Evolutionary conservation across 2,329 filamentous ascomycete genomes (phyloP), one percentile per base, ranked within the genome.

Genomic region (Sporothrix pallida): DNA sequence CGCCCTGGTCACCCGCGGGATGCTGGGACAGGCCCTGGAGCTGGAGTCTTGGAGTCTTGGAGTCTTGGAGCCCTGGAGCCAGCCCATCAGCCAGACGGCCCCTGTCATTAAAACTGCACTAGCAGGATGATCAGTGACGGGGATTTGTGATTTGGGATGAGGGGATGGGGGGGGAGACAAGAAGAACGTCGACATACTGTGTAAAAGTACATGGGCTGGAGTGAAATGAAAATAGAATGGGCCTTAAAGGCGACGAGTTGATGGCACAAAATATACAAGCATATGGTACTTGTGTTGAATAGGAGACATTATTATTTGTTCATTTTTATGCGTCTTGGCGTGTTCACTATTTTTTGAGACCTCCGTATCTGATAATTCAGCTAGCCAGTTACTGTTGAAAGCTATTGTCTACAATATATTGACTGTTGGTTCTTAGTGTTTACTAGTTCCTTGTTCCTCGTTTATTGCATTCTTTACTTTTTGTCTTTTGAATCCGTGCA

Each of bases 111-210:
- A 5, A 58, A 44, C 10, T 15, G 37, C 62, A 20, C 62, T 67
- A 67, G 62, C 62, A 44, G 42, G 62, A 67, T 48, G 62, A 67
- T 67, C 62, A 67, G 10, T 23, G 62, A 48, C 20, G 62, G 42
- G 62, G 42, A 67, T 67, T 37, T 37, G 31, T 37, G 31, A 37
- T 37, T 37, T 7, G 62, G 62, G 42, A 26, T 26, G 62, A 67
- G 42, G n/a, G 42, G 42, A 26, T 2, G 42, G n/a, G 15, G 15
- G 15, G 58, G 8, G 1, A 42, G 31, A 44, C 31, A n/a, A 42
- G 15, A n/a, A n/a, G n/a, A n/a, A n/a, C n/a, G n/a, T n/a, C n/a
- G n/a, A n/a, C n/a, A n/a, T n/a, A n/a, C n/a, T n/a, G n/a, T n/a
- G n/a, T n/a, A n/a, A n/a, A n/a, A n/a, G n/a, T n/a, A n/a, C n/a